Base-by-base conservation (phyloP, 495 filamentous ascomycete species). In the Daldinia loculata region DNA sequence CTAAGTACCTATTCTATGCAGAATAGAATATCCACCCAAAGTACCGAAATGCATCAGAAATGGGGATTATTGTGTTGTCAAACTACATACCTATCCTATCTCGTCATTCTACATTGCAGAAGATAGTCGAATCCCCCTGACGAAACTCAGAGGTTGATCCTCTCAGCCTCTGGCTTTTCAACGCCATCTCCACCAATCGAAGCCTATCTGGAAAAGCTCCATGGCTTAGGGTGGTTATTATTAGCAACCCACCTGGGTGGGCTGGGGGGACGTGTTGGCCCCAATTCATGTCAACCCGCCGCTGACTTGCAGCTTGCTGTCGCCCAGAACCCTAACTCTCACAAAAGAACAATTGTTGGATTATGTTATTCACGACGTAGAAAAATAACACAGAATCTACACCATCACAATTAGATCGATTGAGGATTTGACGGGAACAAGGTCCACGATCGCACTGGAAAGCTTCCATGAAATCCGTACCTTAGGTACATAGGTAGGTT, bases 181-280 rank as follows among this genome's bases (percentile, higher is more conserved):
- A 56, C 27, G 30, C 14, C 43, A 63, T 67, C 69, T 14, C 53
- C 63, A 43, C 27, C 24, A 12, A 34, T 36, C 51, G 50, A 61
- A 34, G 56, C 61, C 61, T 55, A 73, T 69, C 45, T 30, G 41
- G 53, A 60, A 62, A 66, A 4, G 29, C 19, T 61, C 70, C 61
- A 52, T 52, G 38, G 9, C 55, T 53, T 64, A 30, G n/a, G 27
- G 56, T 62, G 56, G 70, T 66, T 73, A 73, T 73, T 73, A 66
- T 73, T 73, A 69, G 70, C 61, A 69, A 58, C 61, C 39, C 12
- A 50, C 50, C 51, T 24, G 41, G 55, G 56, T 12, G 51, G 32
- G 34, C 61, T 69, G 61, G 57, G 56, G 32, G 45, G 5, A 36
- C 34, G 9, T 56, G 63, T 58, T 58, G 63, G 63, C 63, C 27